Percentiles rank a stretch among this genome's conserved stretches.
Evolutionary conservation across 352 stramenopile genomes (phyloP).

Genomic region (Phytophthora europaea): DNA sequence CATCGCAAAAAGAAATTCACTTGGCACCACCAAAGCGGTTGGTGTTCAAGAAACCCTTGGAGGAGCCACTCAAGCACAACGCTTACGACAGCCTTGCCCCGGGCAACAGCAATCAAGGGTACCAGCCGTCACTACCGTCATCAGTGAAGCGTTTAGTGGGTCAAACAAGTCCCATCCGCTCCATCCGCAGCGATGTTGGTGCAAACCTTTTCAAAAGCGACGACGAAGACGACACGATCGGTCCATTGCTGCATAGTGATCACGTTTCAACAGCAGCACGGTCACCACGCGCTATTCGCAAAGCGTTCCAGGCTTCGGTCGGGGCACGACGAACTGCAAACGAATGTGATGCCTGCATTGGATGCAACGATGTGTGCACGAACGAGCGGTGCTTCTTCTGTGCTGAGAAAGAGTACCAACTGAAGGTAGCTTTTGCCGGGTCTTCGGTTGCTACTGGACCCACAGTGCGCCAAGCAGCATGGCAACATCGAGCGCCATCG

Average conservation of each 20-base stretch:
- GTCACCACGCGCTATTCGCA: conserved; percentile 24
- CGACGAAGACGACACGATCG: conserved; percentile 27
- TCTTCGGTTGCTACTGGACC: conserved; percentile 34
- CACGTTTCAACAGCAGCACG: conserved; percentile 15
- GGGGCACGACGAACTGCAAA: conserved; percentile 43
- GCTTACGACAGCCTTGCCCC: conserved; percentile 14
- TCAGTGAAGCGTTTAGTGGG: conserved; percentile 22
- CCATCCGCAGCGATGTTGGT: conserved; percentile 11
- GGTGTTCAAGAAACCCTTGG: not conserved
- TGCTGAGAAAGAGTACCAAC: conserved; percentile 79
- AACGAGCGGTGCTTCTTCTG: conserved; percentile 78
- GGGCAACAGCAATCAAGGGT: conserved; percentile 21
- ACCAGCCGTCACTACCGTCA: conserved; percentile 15
- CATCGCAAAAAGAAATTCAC: conserved; percentile 7
- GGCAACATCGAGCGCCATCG: conserved; percentile 39
- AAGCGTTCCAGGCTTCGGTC: conserved; percentile 34
- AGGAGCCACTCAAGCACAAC: conserved; percentile 18
- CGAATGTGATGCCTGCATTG: conserved; percentile 79
- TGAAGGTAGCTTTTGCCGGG: conserved; percentile 56
- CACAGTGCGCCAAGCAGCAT: conserved; percentile 30
- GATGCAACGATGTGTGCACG: conserved; percentile 81
- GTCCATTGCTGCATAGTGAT: conserved; percentile 22
- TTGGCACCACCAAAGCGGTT: conserved; percentile 1
- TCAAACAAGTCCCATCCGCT: conserved; percentile 23
- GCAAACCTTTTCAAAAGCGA: conserved; percentile 19